Evolutionary conservation across 768 basidiomycete genomes (phyloP), one percentile per base, ranked within the genome.

Genomic region (Suillus paluster): DNA sequence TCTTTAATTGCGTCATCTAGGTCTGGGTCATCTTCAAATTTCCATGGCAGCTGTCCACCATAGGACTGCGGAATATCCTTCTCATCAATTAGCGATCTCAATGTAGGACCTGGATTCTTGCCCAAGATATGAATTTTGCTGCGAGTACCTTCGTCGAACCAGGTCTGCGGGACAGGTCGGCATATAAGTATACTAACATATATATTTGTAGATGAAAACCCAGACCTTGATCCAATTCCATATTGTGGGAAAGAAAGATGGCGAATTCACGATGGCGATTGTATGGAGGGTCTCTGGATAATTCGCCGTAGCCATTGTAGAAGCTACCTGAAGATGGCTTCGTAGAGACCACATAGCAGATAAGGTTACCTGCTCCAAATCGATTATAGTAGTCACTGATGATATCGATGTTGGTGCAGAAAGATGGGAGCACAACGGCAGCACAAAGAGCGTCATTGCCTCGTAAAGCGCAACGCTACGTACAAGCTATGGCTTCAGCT

Each of bases 221-320:
- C 21, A 23, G 55, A 86, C 89, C 80, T 91, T 92, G 71, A 94
- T 81, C 92, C 92, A 94, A 36, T 81, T 82, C 92, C 92, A 95
- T 11, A 94, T 79, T 2, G 88, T 91, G 3, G 89, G 84, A 73
- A 95, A 95, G 79, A 93, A 95, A 0, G 85, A 79, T 0, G 94
- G 93, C 0, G 91, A 87, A 65, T 94, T 94, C 58, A 95, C 86
- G 58, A 95, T 75, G 12, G 81, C 87, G 66, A 89, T 84, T 39
- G 83, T 81, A 66, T 83, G 78, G 45, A 93, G 77, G 0, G 91
- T 92, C 73, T 94, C 92, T 1, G 92, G 91, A 70, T 94, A 94
- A 67, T 92, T 88, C 9, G 89, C 90, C 0, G 89, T 91, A 0
- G 90, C 90, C 45, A 94, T 81, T n/a, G 63, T 66, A 45, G 88